Evolutionary conservation across 2,329 filamentous ascomycete species (phyloP), one percentile per base, ranked within the genome.

Genomic region (Paramyrothecium sp.): DNA sequence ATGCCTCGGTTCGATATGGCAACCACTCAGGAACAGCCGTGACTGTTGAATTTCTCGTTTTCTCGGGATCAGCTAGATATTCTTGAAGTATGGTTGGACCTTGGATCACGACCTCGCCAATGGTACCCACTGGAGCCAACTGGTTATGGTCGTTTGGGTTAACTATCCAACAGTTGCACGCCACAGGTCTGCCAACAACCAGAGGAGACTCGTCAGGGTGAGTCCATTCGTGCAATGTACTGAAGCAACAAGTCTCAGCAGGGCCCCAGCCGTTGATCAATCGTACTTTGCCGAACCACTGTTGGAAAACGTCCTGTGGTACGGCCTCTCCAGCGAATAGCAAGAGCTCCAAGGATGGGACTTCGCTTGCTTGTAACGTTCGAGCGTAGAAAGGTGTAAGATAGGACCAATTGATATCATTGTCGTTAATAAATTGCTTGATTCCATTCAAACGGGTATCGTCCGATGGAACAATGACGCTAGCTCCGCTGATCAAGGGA

Each of bases 21-120:
- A 50, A 64, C 65, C 38, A 44, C 13, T 16, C 66, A 3, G 52
- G 7, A 1, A 58, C 74, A 71, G 60, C 72, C 3, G 55, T 61
- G 19, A 62, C 68, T 53, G 67, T 76, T 60, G 21, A 60, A 52
- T 51, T 63, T 52, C 21, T 61, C 7, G 67, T 71, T 46, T 61
- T 65, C 4, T 54, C 50, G 2, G 55, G 48, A 3, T 67, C 61
- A 3, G 55, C 47, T 1, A 69, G 51, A 38, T 65, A 73, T 3
- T 67, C 68, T 2, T 56, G 53, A 0, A 60, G 59, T 2, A 72
- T 51, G 2, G 65, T 58, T 2, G 65, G 62, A 0, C 63, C 63
- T 8, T 62, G 56, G 12, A 65, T 61, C 5, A 65, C 56, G 0
- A 65, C 12, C 17, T 65, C 63, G 1, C 63, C 63, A 3, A 55